These are phyloP conservation scores for Diplodia seriata DNA, from an alignment of 2,329 filamentous ascomycete species.

Conservation along the genomic window DNA sequence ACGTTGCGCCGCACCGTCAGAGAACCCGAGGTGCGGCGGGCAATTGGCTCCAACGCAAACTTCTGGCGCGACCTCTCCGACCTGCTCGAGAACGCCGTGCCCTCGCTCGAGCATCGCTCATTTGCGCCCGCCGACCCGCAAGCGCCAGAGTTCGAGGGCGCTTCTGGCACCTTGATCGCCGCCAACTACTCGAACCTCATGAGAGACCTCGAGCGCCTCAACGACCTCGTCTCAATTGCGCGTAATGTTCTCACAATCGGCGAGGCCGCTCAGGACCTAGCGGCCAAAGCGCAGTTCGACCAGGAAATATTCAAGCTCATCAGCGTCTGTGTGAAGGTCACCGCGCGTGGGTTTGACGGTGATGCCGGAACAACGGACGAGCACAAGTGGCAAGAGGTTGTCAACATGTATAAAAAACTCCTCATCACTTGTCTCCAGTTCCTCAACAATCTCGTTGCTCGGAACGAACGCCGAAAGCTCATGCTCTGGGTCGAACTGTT, in stretches of 20 bases:
- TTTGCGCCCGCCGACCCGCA: constrained; percentile 66
- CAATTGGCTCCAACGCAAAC: constrained; percentile 62
- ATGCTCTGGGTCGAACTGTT: constrained; percentile 71
- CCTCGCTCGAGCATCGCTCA: constrained; percentile 66
- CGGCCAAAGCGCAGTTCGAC: constrained; percentile 65
- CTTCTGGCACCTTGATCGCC: constrained; percentile 67
- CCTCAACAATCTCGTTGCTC: constrained; percentile 69
- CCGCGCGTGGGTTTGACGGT: constrained; percentile 69
- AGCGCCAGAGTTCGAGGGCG: constrained; percentile 63
- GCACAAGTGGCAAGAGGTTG: constrained; percentile 70
- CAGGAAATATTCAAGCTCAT: constrained; percentile 67
- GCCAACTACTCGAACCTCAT: constrained; percentile 64
- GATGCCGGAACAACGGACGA: constrained; percentile 67
- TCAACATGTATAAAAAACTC: constrained; percentile 70
- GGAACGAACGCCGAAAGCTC: constrained; percentile 70
- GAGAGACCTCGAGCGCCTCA: constrained; percentile 68
- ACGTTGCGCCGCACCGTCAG: constrained; percentile 65
- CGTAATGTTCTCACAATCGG: constrained; percentile 68
- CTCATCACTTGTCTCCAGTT: constrained; percentile 72
- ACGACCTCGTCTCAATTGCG: constrained; percentile 67
- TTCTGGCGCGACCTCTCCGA: constrained; percentile 67
- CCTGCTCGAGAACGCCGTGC: constrained; percentile 65
- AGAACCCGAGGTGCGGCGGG: constrained; percentile 62
- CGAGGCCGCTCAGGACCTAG: constrained; percentile 67
- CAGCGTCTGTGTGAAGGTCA: constrained; percentile 69